Percentiles rank a stretch among this genome's conserved stretches.
phyloP scores from a whole-genome alignment of 2,329 filamentous ascomycete species.

The Cladosporium cucumerinum region DNA sequence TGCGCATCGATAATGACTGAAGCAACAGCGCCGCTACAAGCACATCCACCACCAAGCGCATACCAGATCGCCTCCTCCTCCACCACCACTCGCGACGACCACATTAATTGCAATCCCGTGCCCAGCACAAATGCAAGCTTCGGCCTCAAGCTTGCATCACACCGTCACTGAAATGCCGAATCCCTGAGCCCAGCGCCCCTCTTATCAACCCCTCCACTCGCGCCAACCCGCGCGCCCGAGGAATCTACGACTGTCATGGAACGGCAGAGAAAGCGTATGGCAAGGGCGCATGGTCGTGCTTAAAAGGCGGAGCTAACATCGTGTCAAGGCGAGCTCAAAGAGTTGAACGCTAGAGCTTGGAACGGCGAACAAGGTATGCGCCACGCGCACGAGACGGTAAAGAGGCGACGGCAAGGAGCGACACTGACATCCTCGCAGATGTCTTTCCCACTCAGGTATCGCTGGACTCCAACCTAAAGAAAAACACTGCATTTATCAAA shows the following conservation, averaged over 20 bases:
- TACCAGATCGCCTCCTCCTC: not conserved
- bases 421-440: slow-evolving; percentile 50
- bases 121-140: slow-evolving; percentile 35
- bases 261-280: slow-evolving; percentile 48
- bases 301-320: slow-evolving; percentile 14
- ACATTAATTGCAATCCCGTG: not conserved
- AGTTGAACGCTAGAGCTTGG: slow-evolving; percentile 85
- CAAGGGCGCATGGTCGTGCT: not conserved
- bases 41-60: not conserved
- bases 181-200: slow-evolving; percentile 31
- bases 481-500: slow-evolving; percentile 98
- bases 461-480: slow-evolving; percentile 92
- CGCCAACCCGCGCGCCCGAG: slow-evolving; percentile 26
- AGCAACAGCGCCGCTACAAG: not conserved
- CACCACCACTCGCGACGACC: not conserved
- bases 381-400: not conserved
- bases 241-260: slow-evolving; percentile 43
- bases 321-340: slow-evolving; percentile 75
- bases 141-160: slow-evolving; percentile 29
- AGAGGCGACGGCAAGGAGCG: slow-evolving; percentile 22
- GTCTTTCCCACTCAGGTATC: slow-evolving; percentile 72
- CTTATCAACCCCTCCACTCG: slow-evolving; percentile 21
- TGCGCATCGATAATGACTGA: no score
- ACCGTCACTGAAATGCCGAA: slow-evolving; percentile 33
- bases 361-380: slow-evolving; percentile 74